These are phyloP conservation scores for Sugiyamaella neomexicana DNA, from an alignment of 1,139 yeast genomes.

Conservation along the genomic window DNA sequence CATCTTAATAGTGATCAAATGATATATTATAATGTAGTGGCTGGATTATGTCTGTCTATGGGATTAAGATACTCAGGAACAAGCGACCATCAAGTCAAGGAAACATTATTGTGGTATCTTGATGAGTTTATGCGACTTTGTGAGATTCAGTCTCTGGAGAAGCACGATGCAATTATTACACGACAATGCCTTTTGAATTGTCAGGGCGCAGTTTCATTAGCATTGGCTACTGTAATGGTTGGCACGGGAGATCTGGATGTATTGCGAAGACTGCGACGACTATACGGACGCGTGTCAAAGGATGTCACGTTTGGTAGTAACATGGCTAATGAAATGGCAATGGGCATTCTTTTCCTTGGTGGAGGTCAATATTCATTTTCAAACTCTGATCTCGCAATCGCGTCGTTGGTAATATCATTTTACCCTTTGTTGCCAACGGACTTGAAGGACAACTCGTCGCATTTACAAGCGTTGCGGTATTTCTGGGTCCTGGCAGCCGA, in stretches of 20 bases:
- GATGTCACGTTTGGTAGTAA: constrained; percentile 64
- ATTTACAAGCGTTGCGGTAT: constrained; percentile 83
- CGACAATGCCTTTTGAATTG: constrained; percentile 57
- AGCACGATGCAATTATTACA: constrained; percentile 63
- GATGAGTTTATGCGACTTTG: constrained; percentile 63
- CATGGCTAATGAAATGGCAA: constrained; percentile 76
- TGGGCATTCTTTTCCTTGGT: constrained; percentile 86
- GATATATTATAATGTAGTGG: constrained; percentile 63
- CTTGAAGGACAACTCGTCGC: constrained; percentile 50
- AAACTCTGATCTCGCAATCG: constrained; percentile 63
- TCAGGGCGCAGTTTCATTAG: constrained; percentile 60
- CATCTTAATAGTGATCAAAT: constrained; percentile 61
- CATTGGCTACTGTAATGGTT: constrained; percentile 77
- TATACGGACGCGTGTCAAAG: constrained; percentile 59
- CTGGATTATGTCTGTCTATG: constrained; percentile 74
- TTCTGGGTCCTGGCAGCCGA: constrained; percentile 89
- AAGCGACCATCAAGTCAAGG: constrained; percentile 55
- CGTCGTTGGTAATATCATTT: constrained; percentile 68
- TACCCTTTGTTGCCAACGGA: constrained; percentile 68
- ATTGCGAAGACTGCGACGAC: constrained; percentile 66
- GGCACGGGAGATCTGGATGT: constrained; percentile 87
- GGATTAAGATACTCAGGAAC: constrained; percentile 79
- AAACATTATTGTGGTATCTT: constrained; percentile 58
- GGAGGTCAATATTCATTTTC: constrained; percentile 89
- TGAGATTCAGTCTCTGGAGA: constrained; percentile 43